phyloP scores from a whole-genome alignment of 2,329 filamentous ascomycete genomes.

The Monilinia vaccinii-corymbosi region DNA sequence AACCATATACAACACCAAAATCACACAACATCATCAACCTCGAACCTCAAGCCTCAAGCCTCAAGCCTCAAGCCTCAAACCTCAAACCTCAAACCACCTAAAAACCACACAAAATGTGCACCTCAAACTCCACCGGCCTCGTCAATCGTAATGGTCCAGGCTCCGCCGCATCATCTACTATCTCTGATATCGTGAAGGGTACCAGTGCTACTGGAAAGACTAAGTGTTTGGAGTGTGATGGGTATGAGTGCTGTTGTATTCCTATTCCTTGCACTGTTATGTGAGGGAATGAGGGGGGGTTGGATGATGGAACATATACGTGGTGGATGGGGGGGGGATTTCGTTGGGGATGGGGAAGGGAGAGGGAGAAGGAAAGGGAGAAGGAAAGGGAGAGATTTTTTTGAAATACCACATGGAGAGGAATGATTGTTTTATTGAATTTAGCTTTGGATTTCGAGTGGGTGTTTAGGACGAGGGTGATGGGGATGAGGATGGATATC shows the following conservation, averaged over 20 bases:
- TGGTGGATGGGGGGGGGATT: neutral
- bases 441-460: neutral
- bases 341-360: neutral
- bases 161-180: constrained; percentile 32
- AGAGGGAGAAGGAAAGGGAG: neutral
- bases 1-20: neutral
- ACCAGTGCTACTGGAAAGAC: constrained; percentile 35
- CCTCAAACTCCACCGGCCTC: constrained; percentile 4
- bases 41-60: too few species aligned
- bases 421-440: neutral
- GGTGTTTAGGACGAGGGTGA: neutral
- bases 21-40: neutral
- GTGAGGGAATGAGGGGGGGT: constrained; percentile 21
- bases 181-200: constrained; percentile 43
- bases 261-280: constrained; percentile 40
- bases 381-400: neutral
- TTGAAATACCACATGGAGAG: neutral
- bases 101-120: constrained; percentile 9
- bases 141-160: constrained; percentile 9
- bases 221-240: constrained; percentile 42
- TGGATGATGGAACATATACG: neutral
- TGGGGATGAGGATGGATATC: neutral
- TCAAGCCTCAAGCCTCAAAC: too few species aligned
- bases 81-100: neutral
- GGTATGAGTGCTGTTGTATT: constrained; percentile 46